A percentile compares a stretch with the other conserved stretches of the same genome.
These are phyloP conservation scores for Chlorella sp. DNA, from an alignment of 139 green algal genomes.

Conservation along the genomic window DNA sequence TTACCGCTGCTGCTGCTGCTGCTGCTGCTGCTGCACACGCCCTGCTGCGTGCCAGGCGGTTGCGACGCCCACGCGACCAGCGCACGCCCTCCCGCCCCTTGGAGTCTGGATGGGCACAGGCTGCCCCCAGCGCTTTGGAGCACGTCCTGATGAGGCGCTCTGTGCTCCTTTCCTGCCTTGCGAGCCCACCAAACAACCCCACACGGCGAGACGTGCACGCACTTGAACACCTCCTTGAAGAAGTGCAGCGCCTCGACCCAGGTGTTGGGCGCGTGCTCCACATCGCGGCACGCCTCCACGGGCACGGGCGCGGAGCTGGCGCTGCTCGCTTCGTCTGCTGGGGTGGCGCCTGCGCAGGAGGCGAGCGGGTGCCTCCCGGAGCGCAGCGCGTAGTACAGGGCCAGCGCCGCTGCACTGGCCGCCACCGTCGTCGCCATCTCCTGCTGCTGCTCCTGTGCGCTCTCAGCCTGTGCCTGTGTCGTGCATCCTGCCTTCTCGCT, in stretches of 20 bases:
- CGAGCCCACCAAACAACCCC: no score
- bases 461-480: no score
- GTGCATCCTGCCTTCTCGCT: no score
- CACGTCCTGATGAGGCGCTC: no score
- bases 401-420: not conserved
- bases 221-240: slow-evolving; percentile 69
- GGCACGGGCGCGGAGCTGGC: not conserved
- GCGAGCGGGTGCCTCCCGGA: not conserved
- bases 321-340: no score
- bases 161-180: no score
- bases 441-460: not conserved
- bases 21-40: not conserved
- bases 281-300: not conserved
- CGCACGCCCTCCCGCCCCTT: no score
- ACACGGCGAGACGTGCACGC: slow-evolving; percentile 1
- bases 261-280: slow-evolving; percentile 37
- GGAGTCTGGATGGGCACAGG: no score
- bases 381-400: slow-evolving; percentile 1
- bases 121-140: no score
- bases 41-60: no score
- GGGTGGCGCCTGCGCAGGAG: not conserved
- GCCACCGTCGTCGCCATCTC: not conserved
- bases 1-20: no score
- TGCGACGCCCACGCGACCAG: no score
- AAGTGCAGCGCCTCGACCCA: slow-evolving; percentile 68